Evolutionary conservation across 306 rosid genomes (phyloP), one percentile per base, ranked within the genome.

Genomic region (Sophora flavescens): DNA sequence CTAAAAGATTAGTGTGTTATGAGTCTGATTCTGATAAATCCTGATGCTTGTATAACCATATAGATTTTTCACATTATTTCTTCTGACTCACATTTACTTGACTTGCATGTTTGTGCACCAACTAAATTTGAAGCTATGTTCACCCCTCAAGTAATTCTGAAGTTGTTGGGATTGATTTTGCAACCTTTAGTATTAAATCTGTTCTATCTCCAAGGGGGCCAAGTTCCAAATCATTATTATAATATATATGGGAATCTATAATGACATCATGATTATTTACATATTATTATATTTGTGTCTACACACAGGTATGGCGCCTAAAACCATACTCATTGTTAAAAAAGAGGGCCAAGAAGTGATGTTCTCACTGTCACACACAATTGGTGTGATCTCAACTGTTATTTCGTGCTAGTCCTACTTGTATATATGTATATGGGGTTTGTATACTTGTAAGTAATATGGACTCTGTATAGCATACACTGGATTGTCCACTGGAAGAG

Each of bases 381-480:
- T 52, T 13, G 68, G 48, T 75, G 71, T 60, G 54, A 73, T 77
- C 67, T 63, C 77, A 63, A 65, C 16, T 53, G 36, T 76, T 22
- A 70, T 70, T 36, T 48, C 50, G 75, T 77, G 67, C 57, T 60
- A 62, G 57, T 63, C 39, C 74, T 59, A 70, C 74, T 45, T 83
- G 84, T 78, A 54, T 83, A 81, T 78, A 54, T 78, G 78, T 53
- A 53, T 74, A 68, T 82, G 79, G 51, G 45, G 45, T 51, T 78
- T 82, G 86, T 66, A 64, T 77, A 72, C 83, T 80, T 73, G 80
- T 81, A 81, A 81, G 72, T 72, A 63, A 70, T 54, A 39, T 78
- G 80, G 76, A 73, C 83, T 66, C 35, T 78, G 83, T 78, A 83
- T 78, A 78, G 82, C 82, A 64, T 70, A 64, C 60, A 70, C 68